Evolutionary conservation across 1,284 basidiomycete species (phyloP), one percentile per base, ranked within the genome.

Genomic region (Irpex sp.): DNA sequence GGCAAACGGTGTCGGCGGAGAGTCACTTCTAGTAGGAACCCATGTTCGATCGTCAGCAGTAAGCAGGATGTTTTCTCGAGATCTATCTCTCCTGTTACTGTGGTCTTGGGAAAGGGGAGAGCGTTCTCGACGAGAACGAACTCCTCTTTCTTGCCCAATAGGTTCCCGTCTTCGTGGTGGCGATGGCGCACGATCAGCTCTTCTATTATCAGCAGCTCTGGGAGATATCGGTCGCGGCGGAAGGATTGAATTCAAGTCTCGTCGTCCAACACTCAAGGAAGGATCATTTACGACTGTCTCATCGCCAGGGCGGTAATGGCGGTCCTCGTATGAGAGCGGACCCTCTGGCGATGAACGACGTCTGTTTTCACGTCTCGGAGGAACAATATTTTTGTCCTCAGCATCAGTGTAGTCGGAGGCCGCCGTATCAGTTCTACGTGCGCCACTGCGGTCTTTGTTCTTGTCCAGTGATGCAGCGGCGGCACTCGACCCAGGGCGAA

Each of bases 281-380:
- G 55, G 54, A 7, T n/a, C 61, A 26, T 37, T 60, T 4, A 49
- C 43, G 31, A 58, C 31, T 26, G 60, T 9, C 31, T 47, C 37
- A 62, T 75, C 75, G 49, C 70, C 76, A 35, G 87, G 85, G 59
- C 86, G 81, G 71, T 90, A 89, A 71, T 89, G 86, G 39, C 88
- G 83, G 71, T 89, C 88, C 54, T 81, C 76, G 62, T 83, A 86
- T 5, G 81, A 79, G 57, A 85, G 76, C 35, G 66, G 57, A 5
- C 62, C 72, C 57, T 62, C 61, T 54, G 72, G 71, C 66, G 74
- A 72, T 62, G 74, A 15, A 59, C 15, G 71, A 68, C 19, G 57
- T 37, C 51, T 64, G 57, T 8, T 64, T 33, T 63, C 59, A 21
- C 46, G 58, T 26, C 47, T 57, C 21, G 64, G 61, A 21, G 64